Percentiles rank a stretch among this genome's conserved stretches.
These are phyloP conservation scores for Lojkania enalia DNA, from an alignment of 2,329 filamentous ascomycete genomes.

Conservation along the genomic window DNA sequence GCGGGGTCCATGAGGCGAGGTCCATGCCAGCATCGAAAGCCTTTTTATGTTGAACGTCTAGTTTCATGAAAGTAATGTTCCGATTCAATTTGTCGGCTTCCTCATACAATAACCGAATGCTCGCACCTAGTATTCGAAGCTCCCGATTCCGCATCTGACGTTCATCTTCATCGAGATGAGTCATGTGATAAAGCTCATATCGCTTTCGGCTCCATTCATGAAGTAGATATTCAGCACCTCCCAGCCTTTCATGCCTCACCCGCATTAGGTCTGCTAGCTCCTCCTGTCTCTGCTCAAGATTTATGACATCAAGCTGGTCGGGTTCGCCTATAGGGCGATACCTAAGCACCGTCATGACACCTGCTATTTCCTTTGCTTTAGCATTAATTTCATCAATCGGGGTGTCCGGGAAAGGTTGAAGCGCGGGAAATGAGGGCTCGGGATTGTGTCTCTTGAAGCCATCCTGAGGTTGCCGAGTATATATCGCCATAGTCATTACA, in stretches of 20 bases:
- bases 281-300: no score
- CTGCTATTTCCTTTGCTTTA: no score
- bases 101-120: not conserved
- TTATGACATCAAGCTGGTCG: no score
- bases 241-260: not conserved
- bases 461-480: no score
- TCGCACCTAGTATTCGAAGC: not conserved
- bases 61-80: not conserved
- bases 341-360: no score
- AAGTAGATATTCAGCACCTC: not conserved
- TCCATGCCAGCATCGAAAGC: not conserved
- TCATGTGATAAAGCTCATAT: not conserved
- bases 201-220: not conserved
- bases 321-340: no score
- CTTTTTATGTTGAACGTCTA: not conserved
- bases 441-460: no score
- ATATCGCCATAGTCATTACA: no score
- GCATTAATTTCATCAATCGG: no score
- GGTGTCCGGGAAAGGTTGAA: no score
- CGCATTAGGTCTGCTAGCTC: no score
- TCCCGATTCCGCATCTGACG: not conserved
- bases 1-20: not conserved
- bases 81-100: not conserved
- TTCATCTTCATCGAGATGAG: not conserved
- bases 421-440: no score